Conservation (phyloP, 2,329 filamentous ascomycete species). For the Elsinoe australis region DNA sequence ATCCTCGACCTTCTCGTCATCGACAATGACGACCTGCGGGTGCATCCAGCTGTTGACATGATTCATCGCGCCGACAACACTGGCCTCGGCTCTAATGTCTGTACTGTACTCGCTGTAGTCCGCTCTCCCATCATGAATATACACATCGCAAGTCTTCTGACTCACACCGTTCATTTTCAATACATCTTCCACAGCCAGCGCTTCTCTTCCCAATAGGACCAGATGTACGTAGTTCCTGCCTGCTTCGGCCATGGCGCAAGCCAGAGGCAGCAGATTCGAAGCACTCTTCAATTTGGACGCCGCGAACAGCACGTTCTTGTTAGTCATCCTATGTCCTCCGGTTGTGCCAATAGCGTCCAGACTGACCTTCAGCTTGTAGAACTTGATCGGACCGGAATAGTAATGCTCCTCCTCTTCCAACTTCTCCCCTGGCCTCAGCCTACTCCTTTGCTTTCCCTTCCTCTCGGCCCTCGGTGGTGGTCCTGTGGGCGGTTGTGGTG, state of each 20-base stretch:
- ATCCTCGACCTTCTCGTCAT: slow-evolving; percentile 61
- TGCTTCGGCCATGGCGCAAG: slow-evolving; percentile 73
- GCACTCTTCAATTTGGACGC: slow-evolving; percentile 67
- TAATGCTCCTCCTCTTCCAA: slow-evolving; percentile 34
- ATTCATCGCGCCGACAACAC: slow-evolving; percentile 56
- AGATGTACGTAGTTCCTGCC: slow-evolving; percentile 72
- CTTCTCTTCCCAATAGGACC: slow-evolving; percentile 65
- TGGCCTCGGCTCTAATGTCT: slow-evolving; percentile 59
- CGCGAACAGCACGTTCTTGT: slow-evolving; percentile 71
- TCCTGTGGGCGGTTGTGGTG: slow-evolving; percentile 19
- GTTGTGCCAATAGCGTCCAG: slow-evolving; percentile 54
- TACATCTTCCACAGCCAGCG: slow-evolving; percentile 61
- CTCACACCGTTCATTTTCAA: slow-evolving; percentile 72
- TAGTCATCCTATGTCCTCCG: slow-evolving; percentile 44
- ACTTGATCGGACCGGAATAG: slow-evolving; percentile 64
- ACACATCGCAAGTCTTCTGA: slow-evolving; percentile 55
- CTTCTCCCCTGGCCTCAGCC: slow-evolving; percentile 24
- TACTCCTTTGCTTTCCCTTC: slow-evolving; percentile 21
- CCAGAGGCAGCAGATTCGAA: slow-evolving; percentile 66
- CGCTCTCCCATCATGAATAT: slow-evolving; percentile 66
- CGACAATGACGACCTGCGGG: slow-evolving; percentile 68
- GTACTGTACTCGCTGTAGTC: slow-evolving; percentile 64
- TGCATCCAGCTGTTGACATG: slow-evolving; percentile 68
- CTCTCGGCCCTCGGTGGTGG: slow-evolving; percentile 20
- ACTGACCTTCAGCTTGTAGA: slow-evolving; percentile 55